These are phyloP conservation scores for Coix lacrymajobi DNA, from an alignment of 176 grass and related monocot species.

Conservation along the genomic window DNA sequence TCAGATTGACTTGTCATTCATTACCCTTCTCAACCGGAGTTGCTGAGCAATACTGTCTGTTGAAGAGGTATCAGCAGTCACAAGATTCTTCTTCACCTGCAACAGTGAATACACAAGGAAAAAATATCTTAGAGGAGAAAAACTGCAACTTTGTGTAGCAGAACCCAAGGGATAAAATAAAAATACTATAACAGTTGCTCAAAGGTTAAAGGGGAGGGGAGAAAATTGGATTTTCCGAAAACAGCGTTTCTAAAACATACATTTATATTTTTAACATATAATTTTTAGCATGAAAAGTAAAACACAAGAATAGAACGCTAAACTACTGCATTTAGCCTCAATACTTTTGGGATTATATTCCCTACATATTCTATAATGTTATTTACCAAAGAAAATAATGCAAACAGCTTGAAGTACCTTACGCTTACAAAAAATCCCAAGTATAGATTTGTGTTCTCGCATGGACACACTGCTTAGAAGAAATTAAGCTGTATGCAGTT, in stretches of 20 bases:
- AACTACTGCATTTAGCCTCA: not conserved
- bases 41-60: constrained; percentile 23
- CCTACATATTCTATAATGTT: not conserved
- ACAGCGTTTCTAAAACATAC: not conserved
- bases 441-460: not conserved
- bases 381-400: not conserved
- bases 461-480: not conserved
- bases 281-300: not conserved
- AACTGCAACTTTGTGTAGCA: not conserved
- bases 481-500: not conserved
- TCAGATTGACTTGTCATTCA: not conserved
- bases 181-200: not conserved
- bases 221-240: not conserved
- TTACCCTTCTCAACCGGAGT: constrained; percentile 64
- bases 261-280: not conserved
- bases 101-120: not conserved
- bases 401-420: not conserved
- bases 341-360: not conserved
- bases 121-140: not conserved
- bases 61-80: constrained; percentile 3
- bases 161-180: not conserved
- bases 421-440: not conserved
- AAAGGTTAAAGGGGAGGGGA: not conserved
- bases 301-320: not conserved
- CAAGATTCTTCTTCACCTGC: constrained; percentile 66